Evolutionary conservation across 768 basidiomycete genomes (phyloP).

Genomic region (Jaapia argillacea): DNA sequence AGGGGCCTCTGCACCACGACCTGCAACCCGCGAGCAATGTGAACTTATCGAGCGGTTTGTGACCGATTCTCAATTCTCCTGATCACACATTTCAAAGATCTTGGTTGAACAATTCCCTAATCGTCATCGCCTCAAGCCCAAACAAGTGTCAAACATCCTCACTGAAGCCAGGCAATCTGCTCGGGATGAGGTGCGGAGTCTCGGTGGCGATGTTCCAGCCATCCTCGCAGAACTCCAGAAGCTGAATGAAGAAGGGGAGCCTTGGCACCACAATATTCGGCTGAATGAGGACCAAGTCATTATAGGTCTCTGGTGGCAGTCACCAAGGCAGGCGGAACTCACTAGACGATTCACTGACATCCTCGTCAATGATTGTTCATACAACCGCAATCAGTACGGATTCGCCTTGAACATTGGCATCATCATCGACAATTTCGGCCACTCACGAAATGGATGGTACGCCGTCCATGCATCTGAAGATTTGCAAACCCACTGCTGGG

Average conservation of each 20-base stretch:
- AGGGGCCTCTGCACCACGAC: too few species aligned
- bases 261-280: neutral
- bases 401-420: neutral
- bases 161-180: neutral
- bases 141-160: neutral
- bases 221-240: neutral
- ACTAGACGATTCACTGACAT: neutral
- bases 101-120: too few species aligned
- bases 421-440: neutral
- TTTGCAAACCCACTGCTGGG: neutral
- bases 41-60: too few species aligned
- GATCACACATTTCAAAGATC: too few species aligned
- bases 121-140: too few species aligned
- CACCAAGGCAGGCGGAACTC: neutral
- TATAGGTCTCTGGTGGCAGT: neutral
- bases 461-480: neutral
- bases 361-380: neutral
- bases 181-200: neutral
- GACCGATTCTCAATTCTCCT: too few species aligned
- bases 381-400: neutral
- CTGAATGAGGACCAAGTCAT: neutral
- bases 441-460: neutral
- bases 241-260: neutral
- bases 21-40: too few species aligned
- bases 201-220: neutral